These are phyloP conservation scores for Clavispora carvajalis DNA, from an alignment of 805 yeast genomes.

Conservation along the genomic window DNA sequence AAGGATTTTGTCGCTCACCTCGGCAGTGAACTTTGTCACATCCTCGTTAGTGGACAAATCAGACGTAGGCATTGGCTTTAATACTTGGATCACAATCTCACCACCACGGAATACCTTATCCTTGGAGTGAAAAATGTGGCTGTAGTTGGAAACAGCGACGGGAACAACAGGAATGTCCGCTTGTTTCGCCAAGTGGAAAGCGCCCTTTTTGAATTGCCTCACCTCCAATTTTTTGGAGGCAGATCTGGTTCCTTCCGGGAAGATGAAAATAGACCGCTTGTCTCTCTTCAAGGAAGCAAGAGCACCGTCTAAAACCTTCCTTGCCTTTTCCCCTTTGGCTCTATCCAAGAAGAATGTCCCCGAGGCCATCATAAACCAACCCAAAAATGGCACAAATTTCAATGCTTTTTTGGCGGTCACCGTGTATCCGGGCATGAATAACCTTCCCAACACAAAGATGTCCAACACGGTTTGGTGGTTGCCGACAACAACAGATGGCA, in stretches of 20 bases:
- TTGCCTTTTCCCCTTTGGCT: constrained; percentile 67
- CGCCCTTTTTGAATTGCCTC: constrained; percentile 93
- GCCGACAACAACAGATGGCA: constrained; percentile 77
- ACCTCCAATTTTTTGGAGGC: constrained; percentile 61
- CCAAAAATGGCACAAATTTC: constrained; percentile 81
- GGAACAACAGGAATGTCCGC: constrained; percentile 89
- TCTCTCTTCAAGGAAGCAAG: constrained; percentile 53
- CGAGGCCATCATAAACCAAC: constrained; percentile 92
- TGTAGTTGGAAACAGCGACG: constrained; percentile 79
- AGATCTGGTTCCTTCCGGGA: constrained; percentile 97
- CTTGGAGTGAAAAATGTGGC: constrained; percentile 60
- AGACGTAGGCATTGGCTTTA: constrained; percentile 73
- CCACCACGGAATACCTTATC: constrained; percentile 70
- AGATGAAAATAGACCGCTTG: constrained; percentile 77
- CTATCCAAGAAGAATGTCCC: constrained; percentile 93
- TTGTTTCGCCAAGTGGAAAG: constrained; percentile 94
- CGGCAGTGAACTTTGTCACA: constrained; percentile 53
- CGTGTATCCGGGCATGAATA: constrained; percentile 83
- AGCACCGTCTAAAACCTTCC: constrained; percentile 68
- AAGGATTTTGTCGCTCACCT: constrained; percentile 57
- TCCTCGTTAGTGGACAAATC: constrained; percentile 63
- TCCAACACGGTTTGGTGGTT: constrained; percentile 93
- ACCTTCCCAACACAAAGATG: constrained; percentile 69
- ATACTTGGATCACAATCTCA: constrained; percentile 67
- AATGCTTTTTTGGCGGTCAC: constrained; percentile 89